Conservation (phyloP, 345 rosid species). For the Salix koriyanagi region DNA sequence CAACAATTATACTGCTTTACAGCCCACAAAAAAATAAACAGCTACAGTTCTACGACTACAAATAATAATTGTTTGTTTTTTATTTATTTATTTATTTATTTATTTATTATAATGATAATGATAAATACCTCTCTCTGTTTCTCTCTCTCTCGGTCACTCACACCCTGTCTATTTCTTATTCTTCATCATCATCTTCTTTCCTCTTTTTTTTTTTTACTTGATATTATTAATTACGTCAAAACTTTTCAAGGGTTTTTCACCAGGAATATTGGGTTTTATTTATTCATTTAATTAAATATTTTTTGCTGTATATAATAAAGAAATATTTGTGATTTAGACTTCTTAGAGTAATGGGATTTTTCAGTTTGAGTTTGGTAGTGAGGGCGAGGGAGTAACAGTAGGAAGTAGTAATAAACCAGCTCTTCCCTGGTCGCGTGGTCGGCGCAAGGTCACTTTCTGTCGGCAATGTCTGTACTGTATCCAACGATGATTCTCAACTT, state of each 20-base stretch:
- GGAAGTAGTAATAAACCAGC: not conserved
- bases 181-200: not conserved
- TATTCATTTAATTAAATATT: not conserved
- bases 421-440: constrained; percentile 40
- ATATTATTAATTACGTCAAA: no score
- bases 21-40: constrained; percentile 33
- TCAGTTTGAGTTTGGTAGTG: not conserved
- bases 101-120: not conserved
- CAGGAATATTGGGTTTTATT: not conserved
- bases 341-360: not conserved
- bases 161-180: not conserved
- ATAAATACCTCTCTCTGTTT: not conserved
- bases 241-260: no score
- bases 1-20: constrained; percentile 48
- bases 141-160: not conserved
- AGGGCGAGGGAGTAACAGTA: constrained; percentile 2
- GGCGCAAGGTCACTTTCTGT: constrained; percentile 86
- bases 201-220: no score
- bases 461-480: constrained; percentile 83
- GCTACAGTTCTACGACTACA: not conserved
- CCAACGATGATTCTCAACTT: constrained; percentile 53
- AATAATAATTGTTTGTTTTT: no score
- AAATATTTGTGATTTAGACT: not conserved
- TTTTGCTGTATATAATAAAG: not conserved
- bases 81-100: no score